phyloP scores from a whole-genome alignment of 495 filamentous ascomycete genomes.

The Pseudomonodictys pantanalensis region DNA sequence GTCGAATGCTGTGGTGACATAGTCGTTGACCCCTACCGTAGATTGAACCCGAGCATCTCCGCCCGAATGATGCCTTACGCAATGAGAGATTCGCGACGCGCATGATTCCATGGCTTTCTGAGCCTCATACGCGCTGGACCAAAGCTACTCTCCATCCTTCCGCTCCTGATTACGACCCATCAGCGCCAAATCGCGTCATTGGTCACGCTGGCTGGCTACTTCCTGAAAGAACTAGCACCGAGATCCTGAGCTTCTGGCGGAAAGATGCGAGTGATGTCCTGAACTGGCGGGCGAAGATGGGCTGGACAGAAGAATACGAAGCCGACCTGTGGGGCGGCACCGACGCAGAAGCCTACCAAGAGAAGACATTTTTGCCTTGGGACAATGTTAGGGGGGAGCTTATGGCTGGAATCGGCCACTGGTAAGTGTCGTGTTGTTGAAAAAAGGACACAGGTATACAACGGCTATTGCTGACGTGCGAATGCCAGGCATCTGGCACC shows the following conservation, averaged over 20 bases:
- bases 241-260: slow-evolving; percentile 21
- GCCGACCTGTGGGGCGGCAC: slow-evolving; percentile 20
- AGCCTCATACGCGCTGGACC: slow-evolving; percentile 18
- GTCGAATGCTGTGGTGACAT: not conserved
- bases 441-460: not conserved
- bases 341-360: slow-evolving; percentile 3
- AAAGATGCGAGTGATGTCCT: slow-evolving; percentile 14
- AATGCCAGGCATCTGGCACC: slow-evolving; percentile 14
- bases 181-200: slow-evolving; percentile 20
- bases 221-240: slow-evolving; percentile 4
- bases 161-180: slow-evolving; percentile 2
- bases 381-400: slow-evolving; percentile 1
- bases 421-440: slow-evolving; percentile 1
- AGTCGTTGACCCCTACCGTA: not conserved
- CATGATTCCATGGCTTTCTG: slow-evolving; percentile 19
- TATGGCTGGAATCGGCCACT: slow-evolving; percentile 15
- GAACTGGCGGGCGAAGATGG: slow-evolving; percentile 18
- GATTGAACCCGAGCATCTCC: slow-evolving; percentile 4
- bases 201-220: slow-evolving; percentile 26
- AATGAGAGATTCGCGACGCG: slow-evolving; percentile 10
- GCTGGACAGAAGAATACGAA: slow-evolving; percentile 15
- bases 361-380: slow-evolving; percentile 7
- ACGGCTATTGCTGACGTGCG: not conserved
- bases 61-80: slow-evolving; percentile 1
- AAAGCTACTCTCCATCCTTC: slow-evolving; percentile 10